These are phyloP conservation scores for Leccinum longicurvipes DNA, from an alignment of 768 basidiomycete species.

Conservation along the genomic window DNA sequence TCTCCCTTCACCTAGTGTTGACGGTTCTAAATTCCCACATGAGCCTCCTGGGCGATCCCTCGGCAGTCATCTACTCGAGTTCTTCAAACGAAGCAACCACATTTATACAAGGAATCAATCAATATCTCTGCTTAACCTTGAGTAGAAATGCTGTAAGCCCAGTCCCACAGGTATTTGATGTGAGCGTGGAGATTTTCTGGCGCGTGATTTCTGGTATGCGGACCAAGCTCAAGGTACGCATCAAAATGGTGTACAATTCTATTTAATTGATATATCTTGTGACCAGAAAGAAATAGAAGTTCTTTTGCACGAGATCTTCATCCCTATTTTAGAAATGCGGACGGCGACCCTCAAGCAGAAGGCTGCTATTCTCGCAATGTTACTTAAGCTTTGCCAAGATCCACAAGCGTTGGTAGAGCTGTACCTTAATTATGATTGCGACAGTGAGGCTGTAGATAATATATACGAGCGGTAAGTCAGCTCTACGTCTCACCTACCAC, in stretches of 20 bases:
- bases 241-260: background rate
- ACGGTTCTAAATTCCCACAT: constrained; percentile 91
- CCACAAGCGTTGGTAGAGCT: constrained; percentile 97
- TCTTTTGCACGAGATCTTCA: constrained; percentile 96
- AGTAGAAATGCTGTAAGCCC: constrained; percentile 95
- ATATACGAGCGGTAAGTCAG: constrained; percentile 86
- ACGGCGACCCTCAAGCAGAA: constrained; percentile 96
- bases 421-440: constrained; percentile 99
- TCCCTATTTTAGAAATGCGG: constrained; percentile 97
- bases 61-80: constrained; percentile 88
- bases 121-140: constrained; percentile 89
- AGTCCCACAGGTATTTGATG: constrained; percentile 95
- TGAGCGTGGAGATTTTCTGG: constrained; percentile 99
- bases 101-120: constrained; percentile 92
- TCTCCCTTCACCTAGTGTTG: constrained; percentile 91
- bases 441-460: constrained; percentile 90
- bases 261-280: constrained; percentile 6
- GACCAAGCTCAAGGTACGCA: constrained; percentile 84
- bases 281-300: constrained; percentile 97
- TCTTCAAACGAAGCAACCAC: constrained; percentile 84
- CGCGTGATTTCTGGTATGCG: constrained; percentile 91
- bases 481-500: background rate
- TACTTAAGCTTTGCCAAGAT: constrained; percentile 86
- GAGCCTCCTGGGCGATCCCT: constrained; percentile 82
- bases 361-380: constrained; percentile 84